Evolutionary conservation across 345 rosid genomes (phyloP).

Genomic region (Mercurialis annua): DNA sequence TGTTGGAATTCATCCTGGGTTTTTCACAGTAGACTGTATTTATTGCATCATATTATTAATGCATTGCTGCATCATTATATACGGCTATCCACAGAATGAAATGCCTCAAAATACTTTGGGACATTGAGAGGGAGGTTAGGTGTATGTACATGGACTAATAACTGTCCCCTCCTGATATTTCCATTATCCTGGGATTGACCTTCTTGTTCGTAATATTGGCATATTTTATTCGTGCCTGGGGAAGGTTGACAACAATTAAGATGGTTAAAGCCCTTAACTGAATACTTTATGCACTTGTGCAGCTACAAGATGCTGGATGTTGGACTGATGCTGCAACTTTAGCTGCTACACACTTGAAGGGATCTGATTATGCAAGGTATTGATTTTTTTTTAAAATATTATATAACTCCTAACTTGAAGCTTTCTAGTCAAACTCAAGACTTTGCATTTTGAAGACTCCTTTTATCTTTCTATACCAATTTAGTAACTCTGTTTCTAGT

Average conservation of each 20-base stretch:
- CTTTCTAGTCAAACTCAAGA: neutral
- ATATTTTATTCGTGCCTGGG: neutral
- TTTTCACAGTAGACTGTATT: neutral
- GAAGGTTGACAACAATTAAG: neutral
- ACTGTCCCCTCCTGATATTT: neutral
- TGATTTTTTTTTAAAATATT: conserved; percentile 12
- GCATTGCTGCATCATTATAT: neutral
- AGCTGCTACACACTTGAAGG: conserved; percentile 92
- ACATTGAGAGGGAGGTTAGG: neutral
- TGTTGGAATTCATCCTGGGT: neutral
- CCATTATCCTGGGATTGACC: neutral
- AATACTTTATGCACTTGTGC: conserved; percentile 8
- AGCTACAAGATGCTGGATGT: conserved; percentile 98
- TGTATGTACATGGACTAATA: neutral
- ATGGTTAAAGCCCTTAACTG: neutral
- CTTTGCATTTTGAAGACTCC: conserved; percentile 12
- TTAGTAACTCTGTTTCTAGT: neutral
- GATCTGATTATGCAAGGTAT: conserved; percentile 93
- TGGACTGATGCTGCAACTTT: conserved; percentile 99
- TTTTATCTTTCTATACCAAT: neutral
- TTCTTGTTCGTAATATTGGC: neutral
- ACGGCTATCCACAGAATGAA: neutral
- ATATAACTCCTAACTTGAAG: neutral
- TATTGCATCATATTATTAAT: neutral
- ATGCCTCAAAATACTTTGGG: neutral